A percentile compares a stretch with the other conserved stretches of the same genome.
phyloP scores from a whole-genome alignment of 306 rosid genomes.

The Cicer judaicum region DNA sequence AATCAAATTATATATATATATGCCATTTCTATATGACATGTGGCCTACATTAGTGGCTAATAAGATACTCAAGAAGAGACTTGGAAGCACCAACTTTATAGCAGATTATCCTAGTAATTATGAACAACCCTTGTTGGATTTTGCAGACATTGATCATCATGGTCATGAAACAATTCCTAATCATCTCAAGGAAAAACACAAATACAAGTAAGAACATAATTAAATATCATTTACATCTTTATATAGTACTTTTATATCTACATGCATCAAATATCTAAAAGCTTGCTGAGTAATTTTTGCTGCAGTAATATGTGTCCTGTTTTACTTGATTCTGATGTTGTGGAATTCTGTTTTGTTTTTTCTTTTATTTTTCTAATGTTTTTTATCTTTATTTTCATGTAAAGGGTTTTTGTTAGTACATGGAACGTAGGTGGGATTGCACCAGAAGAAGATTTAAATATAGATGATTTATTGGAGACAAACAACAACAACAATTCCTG shows the following conservation, averaged over 20 bases:
- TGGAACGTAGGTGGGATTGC: slow-evolving; percentile 94
- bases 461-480: slow-evolving; percentile 70
- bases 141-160: slow-evolving; percentile 49
- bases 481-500: slow-evolving; percentile 49
- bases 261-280: not conserved
- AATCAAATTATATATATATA: not conserved
- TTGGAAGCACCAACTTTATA: slow-evolving; percentile 75
- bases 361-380: not conserved
- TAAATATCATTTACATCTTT: not conserved
- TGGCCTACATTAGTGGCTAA: slow-evolving; percentile 88
- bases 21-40: slow-evolving; percentile 56
- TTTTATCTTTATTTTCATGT: slow-evolving; percentile 23
- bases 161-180: slow-evolving; percentile 39
- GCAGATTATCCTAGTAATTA: slow-evolving; percentile 64
- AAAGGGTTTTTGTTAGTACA: slow-evolving; percentile 80
- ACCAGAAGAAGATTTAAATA: slow-evolving; percentile 64
- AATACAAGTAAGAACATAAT: slow-evolving; percentile 50
- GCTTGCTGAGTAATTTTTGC: too few species aligned
- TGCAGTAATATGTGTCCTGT: too few species aligned
- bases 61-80: slow-evolving; percentile 71
- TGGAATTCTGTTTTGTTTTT: not conserved
- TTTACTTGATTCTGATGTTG: not conserved
- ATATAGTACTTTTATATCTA: too few species aligned
- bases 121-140: slow-evolving; percentile 47
- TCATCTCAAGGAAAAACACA: slow-evolving; percentile 50